These are phyloP conservation scores for Zea luxurians DNA, from an alignment of 176 grass and related monocot genomes.

Conservation along the genomic window DNA sequence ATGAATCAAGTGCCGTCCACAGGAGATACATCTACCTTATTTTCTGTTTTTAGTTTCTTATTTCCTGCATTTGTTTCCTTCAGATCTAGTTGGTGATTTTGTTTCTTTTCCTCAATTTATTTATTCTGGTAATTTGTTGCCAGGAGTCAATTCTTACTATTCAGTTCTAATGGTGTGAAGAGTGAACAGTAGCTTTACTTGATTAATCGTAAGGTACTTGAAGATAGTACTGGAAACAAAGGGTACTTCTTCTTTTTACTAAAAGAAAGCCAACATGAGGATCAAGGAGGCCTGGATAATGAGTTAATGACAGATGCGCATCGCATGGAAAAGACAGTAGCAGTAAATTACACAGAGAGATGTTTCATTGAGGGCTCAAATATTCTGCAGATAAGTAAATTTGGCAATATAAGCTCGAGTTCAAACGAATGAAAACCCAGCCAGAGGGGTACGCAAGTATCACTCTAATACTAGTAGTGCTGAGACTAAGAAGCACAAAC, in stretches of 20 bases:
- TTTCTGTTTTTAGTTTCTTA: conserved; percentile 13
- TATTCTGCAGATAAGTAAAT: conserved; percentile 20
- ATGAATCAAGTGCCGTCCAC: conserved; percentile 1
- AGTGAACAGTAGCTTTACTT: background rate
- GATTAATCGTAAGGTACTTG: background rate
- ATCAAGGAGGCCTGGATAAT: background rate
- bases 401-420: background rate
- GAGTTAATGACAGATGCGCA: background rate
- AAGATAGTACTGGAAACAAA: conserved; percentile 21
- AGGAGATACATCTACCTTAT: conserved; percentile 7
- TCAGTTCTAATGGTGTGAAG: background rate
- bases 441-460: background rate
- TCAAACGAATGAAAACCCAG: conserved; percentile 17
- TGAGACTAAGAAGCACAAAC: background rate
- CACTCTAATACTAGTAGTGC: conserved; percentile 1
- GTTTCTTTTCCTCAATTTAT: conserved; percentile 4
- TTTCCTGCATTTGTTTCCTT: background rate
- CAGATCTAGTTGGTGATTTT: background rate
- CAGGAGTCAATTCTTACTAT: conserved; percentile 15
- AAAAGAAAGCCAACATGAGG: background rate
- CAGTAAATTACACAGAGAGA: background rate
- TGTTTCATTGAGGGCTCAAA: conserved; percentile 27
- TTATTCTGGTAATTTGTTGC: conserved; percentile 6
- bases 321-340: conserved; percentile 18
- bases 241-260: background rate